Conservation (phyloP, 176 grass and related monocot genomes). For the Ampelocalamus luodianensis region DNA sequence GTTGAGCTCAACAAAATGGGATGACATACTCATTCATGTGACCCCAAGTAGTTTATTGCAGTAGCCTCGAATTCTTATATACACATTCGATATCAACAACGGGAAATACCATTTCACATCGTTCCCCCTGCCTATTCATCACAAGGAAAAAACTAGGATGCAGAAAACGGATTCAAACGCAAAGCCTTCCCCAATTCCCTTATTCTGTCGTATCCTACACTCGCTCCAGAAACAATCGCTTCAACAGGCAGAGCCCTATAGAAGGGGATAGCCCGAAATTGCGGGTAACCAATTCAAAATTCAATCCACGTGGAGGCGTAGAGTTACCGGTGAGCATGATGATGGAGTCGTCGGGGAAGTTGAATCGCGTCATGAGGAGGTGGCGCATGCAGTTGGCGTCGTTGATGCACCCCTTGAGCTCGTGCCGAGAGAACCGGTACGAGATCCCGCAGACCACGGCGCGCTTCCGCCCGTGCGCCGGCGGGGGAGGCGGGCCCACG, state of each 20-base stretch:
- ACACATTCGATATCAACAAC: neutral
- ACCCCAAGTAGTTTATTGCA: neutral
- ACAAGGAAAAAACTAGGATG: neutral
- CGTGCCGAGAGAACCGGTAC: conserved; percentile 82
- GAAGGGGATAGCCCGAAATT: conserved; percentile 31
- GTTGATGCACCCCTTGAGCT: conserved; percentile 97
- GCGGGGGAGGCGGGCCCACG: conserved; percentile 58
- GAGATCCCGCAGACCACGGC: conserved; percentile 97
- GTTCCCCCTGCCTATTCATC: neutral
- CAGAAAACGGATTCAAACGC: neutral
- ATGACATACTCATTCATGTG: neutral
- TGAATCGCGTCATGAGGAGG: conserved; percentile 84
- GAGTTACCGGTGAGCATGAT: conserved; percentile 84
- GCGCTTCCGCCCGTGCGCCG: conserved; percentile 81
- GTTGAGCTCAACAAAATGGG: neutral
- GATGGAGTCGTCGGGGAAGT: conserved; percentile 91
- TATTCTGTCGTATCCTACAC: conserved; percentile 5
- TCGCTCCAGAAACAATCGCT: neutral
- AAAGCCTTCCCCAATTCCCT: conserved; percentile 16
- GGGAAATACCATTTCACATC: neutral
- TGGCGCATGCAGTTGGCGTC: conserved; percentile 98
- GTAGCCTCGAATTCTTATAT: neutral
- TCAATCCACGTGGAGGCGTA: neutral
- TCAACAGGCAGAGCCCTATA: neutral
- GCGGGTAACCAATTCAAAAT: neutral